Evolutionary conservation across 805 yeast genomes (phyloP), one percentile per base, ranked within the genome.

Genomic region (Priceomyces carsonii): DNA sequence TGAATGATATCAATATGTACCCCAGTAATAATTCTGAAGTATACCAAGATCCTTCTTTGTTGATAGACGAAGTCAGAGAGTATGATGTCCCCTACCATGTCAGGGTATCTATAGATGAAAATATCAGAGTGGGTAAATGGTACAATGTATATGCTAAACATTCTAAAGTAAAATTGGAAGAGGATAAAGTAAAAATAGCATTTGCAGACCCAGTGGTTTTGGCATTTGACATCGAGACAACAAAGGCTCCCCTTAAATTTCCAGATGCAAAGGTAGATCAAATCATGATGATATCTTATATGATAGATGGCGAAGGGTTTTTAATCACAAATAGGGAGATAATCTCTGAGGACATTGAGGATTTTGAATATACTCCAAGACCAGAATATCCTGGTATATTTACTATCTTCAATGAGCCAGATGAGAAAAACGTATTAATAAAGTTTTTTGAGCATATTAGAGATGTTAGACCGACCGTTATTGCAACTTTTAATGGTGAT

Each of bases 281-380:
- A 59, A 77, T 93, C 26, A 93, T 93, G 97, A 95, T 95, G 99
- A 93, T 93, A 33, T 95, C 99, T 2, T 93, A 93, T 57, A 95
- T 95, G 99, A 90, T 93, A 42, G 99, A 93, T 56, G 99, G 98
- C 8, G 95, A 87, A 49, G 99, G 99, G 24, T 93, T 68, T 55
- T 66, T 93, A 25, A 95, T 93, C 41, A 93, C 98, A 7, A 93
- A 93, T 56, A 69, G 99, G 50, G 96, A 90, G 48, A 88, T 93
- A 49, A 90, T 93, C 24, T 81, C 95, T 5, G 86, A 88, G 56
- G 98, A 95, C 59, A 93, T 93, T 38, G 95, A 85, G 33, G 98
- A 93, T 62, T 93, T 93, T 50, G 99, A 93, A 59, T 93, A 93
- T 55, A 90, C 99, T 0, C 99, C 99, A 1, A 88, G 82, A 54